Base-by-base conservation (phyloP, 345 rosid genomes). In the Combretum micranthum region DNA sequence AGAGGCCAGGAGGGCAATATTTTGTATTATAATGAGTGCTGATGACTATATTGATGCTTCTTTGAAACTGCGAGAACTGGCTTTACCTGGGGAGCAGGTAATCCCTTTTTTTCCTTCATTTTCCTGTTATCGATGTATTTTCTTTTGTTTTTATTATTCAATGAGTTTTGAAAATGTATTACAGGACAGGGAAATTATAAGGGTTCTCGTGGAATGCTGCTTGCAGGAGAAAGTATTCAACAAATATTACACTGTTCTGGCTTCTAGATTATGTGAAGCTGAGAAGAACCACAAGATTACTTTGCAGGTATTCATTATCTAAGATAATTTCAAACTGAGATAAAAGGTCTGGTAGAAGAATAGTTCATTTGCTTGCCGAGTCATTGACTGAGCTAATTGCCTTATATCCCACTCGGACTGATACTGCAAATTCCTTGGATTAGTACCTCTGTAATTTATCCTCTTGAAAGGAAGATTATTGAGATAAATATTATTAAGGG, bases 31-130 rank as follows among this genome's bases (percentile, higher is more conserved):
- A 75, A 86, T 93, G 96, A 92, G 89, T 18, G 86, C 89, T 44
- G 97, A 93, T 57, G 97, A 89, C 73, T 92, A 86, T 59, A 69
- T 92, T 21, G 97, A 92, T 70, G 84, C 99, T 50, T 86, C 83
- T 60, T 96, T 88, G 70, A 92, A 92, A 75, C 91, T 88, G 72
- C 73, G 86, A 25, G 73, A 94, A 67, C 60, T 92, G 80, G 82
- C 88, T 72, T 77, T 92, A 69, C 81, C 79, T 16, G 97, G 97
- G 64, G 82, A 83, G 62, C 93, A 85, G 87, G 93, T 84, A 42
- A 20, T 26, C 49, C 22, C 32, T 43, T 49, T 21, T 52, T 56
- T 59, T 43, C 15, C 50, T 51, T n/a, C 23, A 19, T 18, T 54
- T 19, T 13, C 39, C 17, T 13, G n/a, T 54, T 54, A 14, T 15